These are phyloP conservation scores for Iris macrosiphon DNA, from an alignment of 106 monocot species.

Conservation along the genomic window DNA sequence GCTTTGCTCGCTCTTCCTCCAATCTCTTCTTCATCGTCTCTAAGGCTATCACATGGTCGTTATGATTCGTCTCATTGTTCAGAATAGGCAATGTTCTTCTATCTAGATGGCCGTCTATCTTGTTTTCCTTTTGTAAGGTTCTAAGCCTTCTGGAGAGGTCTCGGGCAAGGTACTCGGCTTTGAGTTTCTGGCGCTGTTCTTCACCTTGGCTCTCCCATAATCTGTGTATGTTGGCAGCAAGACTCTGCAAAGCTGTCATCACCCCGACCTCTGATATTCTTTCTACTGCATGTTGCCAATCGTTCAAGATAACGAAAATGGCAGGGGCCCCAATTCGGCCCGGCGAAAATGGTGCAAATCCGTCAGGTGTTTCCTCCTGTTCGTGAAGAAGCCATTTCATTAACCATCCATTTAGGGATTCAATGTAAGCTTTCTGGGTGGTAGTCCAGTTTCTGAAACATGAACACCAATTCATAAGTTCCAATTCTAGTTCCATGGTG, in stretches of 20 bases:
- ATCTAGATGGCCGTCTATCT: constrained; percentile 1
- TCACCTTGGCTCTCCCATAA: constrained; percentile 58
- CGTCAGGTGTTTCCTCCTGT: constrained; percentile 62
- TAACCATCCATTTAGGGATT: constrained; percentile 63
- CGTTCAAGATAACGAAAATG: constrained; percentile 53
- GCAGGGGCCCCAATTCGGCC: constrained; percentile 63
- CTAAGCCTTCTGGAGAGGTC: constrained; percentile 49
- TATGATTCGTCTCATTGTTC: background rate
- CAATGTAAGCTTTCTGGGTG: constrained; percentile 52
- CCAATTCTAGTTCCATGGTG: constrained; percentile 53
- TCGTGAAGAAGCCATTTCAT: constrained; percentile 59
- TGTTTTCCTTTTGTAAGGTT: constrained; percentile 28
- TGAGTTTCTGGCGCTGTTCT: constrained; percentile 49
- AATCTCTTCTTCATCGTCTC: constrained; percentile 47
- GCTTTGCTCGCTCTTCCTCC: constrained; percentile 51
- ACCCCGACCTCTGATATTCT: constrained; percentile 48
- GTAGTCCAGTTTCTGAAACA: constrained; percentile 65
- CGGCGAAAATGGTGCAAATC: constrained; percentile 58
- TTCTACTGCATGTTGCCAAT: constrained; percentile 48
- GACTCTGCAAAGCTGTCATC: constrained; percentile 27
- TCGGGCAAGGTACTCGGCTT: constrained; percentile 57
- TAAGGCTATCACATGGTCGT: constrained; percentile 22
- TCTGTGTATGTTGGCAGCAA: constrained; percentile 33
- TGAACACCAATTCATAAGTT: constrained; percentile 59
- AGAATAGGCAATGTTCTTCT: constrained; percentile 7